These are phyloP conservation scores for Cercophora newfieldiana DNA, from an alignment of 495 filamentous ascomycete genomes.

Conservation along the genomic window DNA sequence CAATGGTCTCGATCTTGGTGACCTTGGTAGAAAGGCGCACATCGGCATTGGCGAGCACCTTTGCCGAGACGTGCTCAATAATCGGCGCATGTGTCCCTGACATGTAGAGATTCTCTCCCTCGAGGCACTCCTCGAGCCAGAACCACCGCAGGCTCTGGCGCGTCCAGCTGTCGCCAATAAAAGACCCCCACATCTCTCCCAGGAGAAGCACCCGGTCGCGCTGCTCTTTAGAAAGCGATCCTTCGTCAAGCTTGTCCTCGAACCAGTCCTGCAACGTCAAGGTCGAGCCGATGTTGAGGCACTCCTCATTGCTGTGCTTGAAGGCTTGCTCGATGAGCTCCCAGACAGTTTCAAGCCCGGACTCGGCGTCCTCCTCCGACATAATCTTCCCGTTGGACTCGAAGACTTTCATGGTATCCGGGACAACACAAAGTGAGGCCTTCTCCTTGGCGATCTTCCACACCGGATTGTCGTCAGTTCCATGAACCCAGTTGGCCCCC, in stretches of 20 bases:
- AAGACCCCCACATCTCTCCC: conserved; percentile 80
- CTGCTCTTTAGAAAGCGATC: conserved; percentile 46
- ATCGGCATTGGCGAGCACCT: conserved; percentile 60
- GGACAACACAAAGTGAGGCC: conserved; percentile 40
- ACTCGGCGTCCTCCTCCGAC: conserved; percentile 59
- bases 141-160: conserved; percentile 89
- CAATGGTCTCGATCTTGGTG: conserved; percentile 47
- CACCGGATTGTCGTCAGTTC: conserved; percentile 81
- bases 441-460: conserved; percentile 71
- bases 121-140: conserved; percentile 89
- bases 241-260: conserved; percentile 55
- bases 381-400: conserved; percentile 59
- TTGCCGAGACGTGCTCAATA: conserved; percentile 63
- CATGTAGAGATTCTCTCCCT: conserved; percentile 91
- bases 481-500: conserved; percentile 95
- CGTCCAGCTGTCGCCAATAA: conserved; percentile 77
- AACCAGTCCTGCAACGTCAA: conserved; percentile 81
- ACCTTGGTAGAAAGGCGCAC: conserved; percentile 55
- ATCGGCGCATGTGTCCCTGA: conserved; percentile 82
- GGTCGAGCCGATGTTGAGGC: conserved; percentile 60
- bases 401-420: conserved; percentile 50
- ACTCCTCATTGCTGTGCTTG: conserved; percentile 69
- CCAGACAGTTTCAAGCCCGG: conserved; percentile 66
- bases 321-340: conserved; percentile 76
- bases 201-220: conserved; percentile 48